Evolutionary conservation across 2,329 filamentous ascomycete species (phyloP), one percentile per base, ranked within the genome.

Genomic region (Talaromyces islandicus): DNA sequence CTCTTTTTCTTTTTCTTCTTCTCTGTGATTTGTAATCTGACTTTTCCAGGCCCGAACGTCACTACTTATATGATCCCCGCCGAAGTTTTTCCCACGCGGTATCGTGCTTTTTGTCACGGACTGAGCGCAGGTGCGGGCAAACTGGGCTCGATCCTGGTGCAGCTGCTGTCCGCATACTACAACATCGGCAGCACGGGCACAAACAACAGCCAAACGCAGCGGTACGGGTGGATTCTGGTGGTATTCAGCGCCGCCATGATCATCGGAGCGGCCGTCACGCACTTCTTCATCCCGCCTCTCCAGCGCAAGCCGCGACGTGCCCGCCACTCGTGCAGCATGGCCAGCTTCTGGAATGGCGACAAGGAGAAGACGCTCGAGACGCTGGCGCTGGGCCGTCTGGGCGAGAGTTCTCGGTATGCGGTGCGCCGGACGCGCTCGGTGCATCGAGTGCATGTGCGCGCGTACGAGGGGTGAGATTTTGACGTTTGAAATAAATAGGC

Each of bases 61-160:
- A 75, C 76, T 38, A 77, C 72, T 7, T 76, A 75, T 60, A 77
- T 80, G 65, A 80, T 84, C 41, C 79, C 82, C n/a, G 81, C 81
- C 12, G 82, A 84, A 63, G 76, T 83, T 56, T 85, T 84, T 63
- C 82, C 82, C 3, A 84, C 82, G 0, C 74, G 79, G 19, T 84
- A 83, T 65, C 77, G 82, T 19, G 81, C 76, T 57, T 81, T 79
- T 1, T 81, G 78, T 61, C 80, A 84, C 65, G 82, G 82, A 21
- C 77, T 84, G 61, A 77, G 78, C 29, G 82, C 82, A n/a, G 82
- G 76, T 0, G 68, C 75, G 1, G 82, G 82, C 4, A 84, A 84
- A 66, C 68, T 84, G 0, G 82, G 82, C 19, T 80, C 81, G 0
- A 74, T 78, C 56, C 67, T 77, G 14, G 73, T 77, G 21, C 75